Conservation (phyloP, 2,329 filamentous ascomycete genomes). For the Cytospora piceae region DNA sequence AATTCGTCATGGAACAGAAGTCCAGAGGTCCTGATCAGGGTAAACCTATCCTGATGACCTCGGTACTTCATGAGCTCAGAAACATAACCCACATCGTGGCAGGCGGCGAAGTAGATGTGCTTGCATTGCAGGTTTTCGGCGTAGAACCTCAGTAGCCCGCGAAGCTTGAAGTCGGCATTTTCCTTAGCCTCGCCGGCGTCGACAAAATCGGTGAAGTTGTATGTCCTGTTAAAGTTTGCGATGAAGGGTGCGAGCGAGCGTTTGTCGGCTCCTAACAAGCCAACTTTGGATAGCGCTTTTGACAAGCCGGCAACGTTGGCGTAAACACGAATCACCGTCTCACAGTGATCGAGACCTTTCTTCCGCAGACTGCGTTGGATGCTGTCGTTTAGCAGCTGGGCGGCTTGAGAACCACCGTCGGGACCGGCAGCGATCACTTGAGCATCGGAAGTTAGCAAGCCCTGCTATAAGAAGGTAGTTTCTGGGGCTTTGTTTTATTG, state of each 20-base stretch:
- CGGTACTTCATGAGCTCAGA: constrained; percentile 58
- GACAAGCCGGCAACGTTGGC: constrained; percentile 59
- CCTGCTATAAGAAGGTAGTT: too few relatives aligned
- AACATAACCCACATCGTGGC: constrained; percentile 63
- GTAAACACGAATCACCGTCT: constrained; percentile 59
- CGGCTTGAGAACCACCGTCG: constrained; percentile 60
- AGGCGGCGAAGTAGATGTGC: constrained; percentile 66
- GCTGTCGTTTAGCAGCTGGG: constrained; percentile 55
- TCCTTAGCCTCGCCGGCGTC: constrained; percentile 65
- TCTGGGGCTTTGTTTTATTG: too few relatives aligned
- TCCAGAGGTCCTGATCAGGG: constrained; percentile 53
- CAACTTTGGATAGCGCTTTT: constrained; percentile 51
- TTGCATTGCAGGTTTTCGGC: constrained; percentile 63
- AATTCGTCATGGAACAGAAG: constrained; percentile 57
- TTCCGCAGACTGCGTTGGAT: constrained; percentile 52
- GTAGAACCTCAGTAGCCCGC: constrained; percentile 53
- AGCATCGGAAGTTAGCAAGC: constrained; percentile 3
- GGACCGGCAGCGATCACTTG: constrained; percentile 48
- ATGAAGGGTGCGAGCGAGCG: constrained; percentile 59
- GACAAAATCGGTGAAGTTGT: constrained; percentile 63
- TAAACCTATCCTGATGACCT: constrained; percentile 54
- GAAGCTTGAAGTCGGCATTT: constrained; percentile 63
- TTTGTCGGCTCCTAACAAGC: constrained; percentile 56
- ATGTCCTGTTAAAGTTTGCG: constrained; percentile 60
- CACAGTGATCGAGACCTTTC: constrained; percentile 53